Evolutionary conservation across 805 yeast genomes (phyloP).

Genomic region (Kazachstania taianensis): DNA sequence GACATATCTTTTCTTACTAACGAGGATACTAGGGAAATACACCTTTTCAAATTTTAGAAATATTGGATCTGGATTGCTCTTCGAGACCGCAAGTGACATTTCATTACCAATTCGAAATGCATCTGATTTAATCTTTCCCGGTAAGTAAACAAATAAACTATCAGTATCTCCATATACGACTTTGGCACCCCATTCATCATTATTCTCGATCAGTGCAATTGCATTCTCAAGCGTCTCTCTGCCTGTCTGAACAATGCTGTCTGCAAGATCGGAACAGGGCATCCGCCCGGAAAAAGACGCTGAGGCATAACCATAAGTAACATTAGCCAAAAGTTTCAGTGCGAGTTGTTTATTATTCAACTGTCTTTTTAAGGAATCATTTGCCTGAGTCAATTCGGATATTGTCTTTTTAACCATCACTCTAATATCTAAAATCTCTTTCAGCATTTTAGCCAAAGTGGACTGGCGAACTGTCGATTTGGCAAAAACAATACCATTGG

Average conservation of each 20-base stretch:
- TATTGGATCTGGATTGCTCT: constrained; percentile 67
- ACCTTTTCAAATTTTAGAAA: constrained; percentile 85
- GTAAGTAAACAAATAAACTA: constrained; percentile 80
- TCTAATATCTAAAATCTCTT: constrained; percentile 72
- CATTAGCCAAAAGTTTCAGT: constrained; percentile 82
- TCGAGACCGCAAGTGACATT: constrained; percentile 56
- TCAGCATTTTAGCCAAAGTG: constrained; percentile 69
- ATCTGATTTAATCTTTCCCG: constrained; percentile 65
- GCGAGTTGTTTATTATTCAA: constrained; percentile 78
- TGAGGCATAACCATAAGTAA: constrained; percentile 90
- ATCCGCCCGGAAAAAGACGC: constrained; percentile 93
- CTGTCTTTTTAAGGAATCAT: constrained; percentile 41
- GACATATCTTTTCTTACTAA: constrained; percentile 85
- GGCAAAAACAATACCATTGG: constrained; percentile 79
- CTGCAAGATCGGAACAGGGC: constrained; percentile 95
- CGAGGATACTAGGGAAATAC: constrained; percentile 72
- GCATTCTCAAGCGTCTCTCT: constrained; percentile 73
- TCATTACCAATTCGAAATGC: constrained; percentile 70
- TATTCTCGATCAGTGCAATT: constrained; percentile 52
- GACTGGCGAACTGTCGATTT: constrained; percentile 59
- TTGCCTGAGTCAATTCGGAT: constrained; percentile 36
- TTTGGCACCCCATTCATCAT: constrained; percentile 66
- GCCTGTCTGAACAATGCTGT: constrained; percentile 85
- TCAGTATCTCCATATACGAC: constrained; percentile 98
- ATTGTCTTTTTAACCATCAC: constrained; percentile 70